These are phyloP conservation scores for Aspergillus affinis DNA, from an alignment of 495 filamentous ascomycete species.

Conservation along the genomic window DNA sequence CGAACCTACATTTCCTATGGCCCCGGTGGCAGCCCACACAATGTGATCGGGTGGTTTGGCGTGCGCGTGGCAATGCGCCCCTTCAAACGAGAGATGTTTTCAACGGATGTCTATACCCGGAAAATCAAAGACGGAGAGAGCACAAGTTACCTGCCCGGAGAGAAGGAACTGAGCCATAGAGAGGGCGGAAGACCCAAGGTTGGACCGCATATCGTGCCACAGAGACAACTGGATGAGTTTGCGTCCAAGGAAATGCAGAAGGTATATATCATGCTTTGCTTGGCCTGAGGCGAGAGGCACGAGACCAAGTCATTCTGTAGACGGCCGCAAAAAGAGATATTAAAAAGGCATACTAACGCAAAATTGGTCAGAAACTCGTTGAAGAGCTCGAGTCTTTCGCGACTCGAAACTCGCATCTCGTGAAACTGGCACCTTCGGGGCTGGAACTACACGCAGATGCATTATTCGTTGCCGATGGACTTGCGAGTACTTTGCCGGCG, in stretches of 20 bases:
- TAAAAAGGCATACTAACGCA: neutral
- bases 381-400: slow-evolving; percentile 26
- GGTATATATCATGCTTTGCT: slow-evolving; percentile 18
- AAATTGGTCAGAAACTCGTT: slow-evolving; percentile 27
- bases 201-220: slow-evolving; percentile 36
- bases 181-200: slow-evolving; percentile 24
- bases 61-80: slow-evolving; percentile 30
- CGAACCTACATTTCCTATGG: slow-evolving; percentile 33
- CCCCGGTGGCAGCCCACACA: slow-evolving; percentile 34
- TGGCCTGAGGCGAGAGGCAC: too few species aligned
- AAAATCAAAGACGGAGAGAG: slow-evolving; percentile 28
- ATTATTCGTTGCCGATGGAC: slow-evolving; percentile 27
- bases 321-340: neutral
- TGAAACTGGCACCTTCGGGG: slow-evolving; percentile 28
- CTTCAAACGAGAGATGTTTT: slow-evolving; percentile 32
- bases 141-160: slow-evolving; percentile 9
- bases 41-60: slow-evolving; percentile 35
- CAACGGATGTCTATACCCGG: slow-evolving; percentile 29
- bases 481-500: slow-evolving; percentile 20
- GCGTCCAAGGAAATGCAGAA: slow-evolving; percentile 27
- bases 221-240: slow-evolving; percentile 35
- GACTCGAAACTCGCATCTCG: slow-evolving; percentile 30
- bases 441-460: slow-evolving; percentile 32
- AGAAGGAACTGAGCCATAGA: neutral
- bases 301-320: too few species aligned